Conservation (phyloP, 2,329 filamentous ascomycete species). For the Talaromyces sp. region DNA sequence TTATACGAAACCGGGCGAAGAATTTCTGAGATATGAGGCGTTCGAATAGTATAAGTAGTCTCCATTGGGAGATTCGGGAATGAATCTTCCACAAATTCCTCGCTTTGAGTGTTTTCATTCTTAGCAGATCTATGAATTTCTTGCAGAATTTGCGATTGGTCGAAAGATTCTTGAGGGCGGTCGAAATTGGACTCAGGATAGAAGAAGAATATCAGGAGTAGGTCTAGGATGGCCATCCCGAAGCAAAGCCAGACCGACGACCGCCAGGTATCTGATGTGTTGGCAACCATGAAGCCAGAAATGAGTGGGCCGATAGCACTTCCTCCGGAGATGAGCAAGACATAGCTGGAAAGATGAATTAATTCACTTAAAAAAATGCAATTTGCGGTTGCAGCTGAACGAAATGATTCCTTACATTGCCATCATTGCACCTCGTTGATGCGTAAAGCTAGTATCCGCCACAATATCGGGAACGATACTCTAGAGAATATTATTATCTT, state of each 20-base stretch:
- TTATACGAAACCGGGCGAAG: neutral
- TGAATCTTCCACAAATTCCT: neutral
- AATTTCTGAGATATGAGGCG: neutral
- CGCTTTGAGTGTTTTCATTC: neutral
- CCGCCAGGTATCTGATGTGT: neutral
- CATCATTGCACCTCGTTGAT: conserved; percentile 9
- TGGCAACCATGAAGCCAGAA: neutral
- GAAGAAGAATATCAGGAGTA: neutral
- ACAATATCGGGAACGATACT: conserved; percentile 9
- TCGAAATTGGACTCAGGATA: neutral
- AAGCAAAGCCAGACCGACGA: neutral
- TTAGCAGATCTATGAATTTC: neutral
- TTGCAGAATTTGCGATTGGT: neutral
- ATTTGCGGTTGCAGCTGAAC: neutral
- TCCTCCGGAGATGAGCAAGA: neutral
- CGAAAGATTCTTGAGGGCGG: neutral
- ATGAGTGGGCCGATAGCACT: neutral
- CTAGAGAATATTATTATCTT: neutral
- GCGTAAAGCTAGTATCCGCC: neutral
- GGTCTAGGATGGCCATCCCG: neutral
- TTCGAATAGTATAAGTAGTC: neutral
- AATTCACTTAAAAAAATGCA: neutral
- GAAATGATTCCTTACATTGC: neutral
- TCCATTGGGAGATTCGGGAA: neutral
- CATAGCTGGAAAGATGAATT: neutral